Evolutionary conservation across 768 basidiomycete genomes (phyloP), one percentile per base, ranked within the genome.

Genomic region (Auricularia heimuer): DNA sequence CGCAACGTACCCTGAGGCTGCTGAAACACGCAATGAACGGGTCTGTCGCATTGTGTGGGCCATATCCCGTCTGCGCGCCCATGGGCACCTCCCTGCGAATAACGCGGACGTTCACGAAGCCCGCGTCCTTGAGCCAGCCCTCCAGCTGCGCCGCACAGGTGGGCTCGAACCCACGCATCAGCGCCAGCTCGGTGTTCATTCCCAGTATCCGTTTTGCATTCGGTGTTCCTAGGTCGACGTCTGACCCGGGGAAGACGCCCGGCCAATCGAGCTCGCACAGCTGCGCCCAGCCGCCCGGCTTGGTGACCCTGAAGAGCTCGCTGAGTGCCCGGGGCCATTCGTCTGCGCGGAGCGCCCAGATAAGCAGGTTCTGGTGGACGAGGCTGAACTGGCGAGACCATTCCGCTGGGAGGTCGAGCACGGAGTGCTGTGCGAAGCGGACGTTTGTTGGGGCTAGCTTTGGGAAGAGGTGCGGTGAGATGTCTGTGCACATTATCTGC

Each of bases 241-340:
- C 47, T 8, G 14, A 29, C 29, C 29, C 21, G 47, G 47, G 47
- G 7, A 51, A 8, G 18, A 51, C 21, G 47, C 21, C 47, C 47
- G 47, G 47, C 47, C 47, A 51, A 18, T 16, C 14, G 47, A 54
- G n/a, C 35, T 77, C 76, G 36, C 72, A 65, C n/a, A 77, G 66
- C 51, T 77, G 77, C 2, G 68, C 69, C 35, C 71, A 75, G 3
- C 76, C 76, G 2, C 76, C 75, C 0, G 75, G 76, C 1, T 14
- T 65, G 42, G 77, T 71, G 0, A 75, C 74, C 3, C 76, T 69
- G 58, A 68, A 70, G 7, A 76, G 72, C 39, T 75, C 77, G 3
- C 63, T 33, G 14, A 76, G 64, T 4, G 56, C 68, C 0, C 63
- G 37, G 4, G 33, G 62, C 77, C 77, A 77, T 14, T 77, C 71